Evolutionary conservation across 139 green algal species (phyloP).

Genomic region (Chlorella ohadii): DNA sequence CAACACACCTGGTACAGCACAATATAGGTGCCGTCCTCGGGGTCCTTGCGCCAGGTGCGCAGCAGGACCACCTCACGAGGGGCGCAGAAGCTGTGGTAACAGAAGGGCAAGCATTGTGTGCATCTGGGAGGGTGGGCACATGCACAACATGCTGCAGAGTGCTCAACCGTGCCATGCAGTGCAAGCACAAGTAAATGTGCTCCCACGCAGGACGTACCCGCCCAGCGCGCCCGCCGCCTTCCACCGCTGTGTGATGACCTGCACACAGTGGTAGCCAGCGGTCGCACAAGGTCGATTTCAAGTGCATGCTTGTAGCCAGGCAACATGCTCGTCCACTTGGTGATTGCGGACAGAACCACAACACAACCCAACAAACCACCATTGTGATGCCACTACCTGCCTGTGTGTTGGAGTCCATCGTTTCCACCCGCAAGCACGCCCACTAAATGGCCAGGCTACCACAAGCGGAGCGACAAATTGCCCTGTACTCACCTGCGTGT

Average conservation of each 20-base stretch:
- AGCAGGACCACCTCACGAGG: conserved; percentile 51
- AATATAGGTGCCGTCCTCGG: conserved; percentile 59
- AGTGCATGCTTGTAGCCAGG: no score
- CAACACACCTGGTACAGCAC: conserved; percentile 37
- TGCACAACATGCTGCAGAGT: no score
- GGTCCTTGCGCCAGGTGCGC: conserved; percentile 54
- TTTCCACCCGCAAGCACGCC: no score
- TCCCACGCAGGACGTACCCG: background rate
- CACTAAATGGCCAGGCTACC: no score
- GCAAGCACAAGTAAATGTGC: no score
- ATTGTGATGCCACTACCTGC: no score
- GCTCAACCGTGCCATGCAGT: no score
- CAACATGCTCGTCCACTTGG: no score
- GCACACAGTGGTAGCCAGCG: background rate
- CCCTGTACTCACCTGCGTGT: background rate
- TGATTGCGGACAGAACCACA: no score
- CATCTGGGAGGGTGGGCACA: background rate
- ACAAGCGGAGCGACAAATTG: no score
- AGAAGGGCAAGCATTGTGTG: background rate
- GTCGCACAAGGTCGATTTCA: no score
- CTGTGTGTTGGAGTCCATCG: background rate
- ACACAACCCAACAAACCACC: no score
- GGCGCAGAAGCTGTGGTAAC: conserved; percentile 5
- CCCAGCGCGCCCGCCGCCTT: conserved; percentile 1
- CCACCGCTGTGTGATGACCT: conserved; percentile 29